Evolutionary conservation across 2,329 filamentous ascomycete species (phyloP).

Genomic region (Pseudogymnoascus sp.): DNA sequence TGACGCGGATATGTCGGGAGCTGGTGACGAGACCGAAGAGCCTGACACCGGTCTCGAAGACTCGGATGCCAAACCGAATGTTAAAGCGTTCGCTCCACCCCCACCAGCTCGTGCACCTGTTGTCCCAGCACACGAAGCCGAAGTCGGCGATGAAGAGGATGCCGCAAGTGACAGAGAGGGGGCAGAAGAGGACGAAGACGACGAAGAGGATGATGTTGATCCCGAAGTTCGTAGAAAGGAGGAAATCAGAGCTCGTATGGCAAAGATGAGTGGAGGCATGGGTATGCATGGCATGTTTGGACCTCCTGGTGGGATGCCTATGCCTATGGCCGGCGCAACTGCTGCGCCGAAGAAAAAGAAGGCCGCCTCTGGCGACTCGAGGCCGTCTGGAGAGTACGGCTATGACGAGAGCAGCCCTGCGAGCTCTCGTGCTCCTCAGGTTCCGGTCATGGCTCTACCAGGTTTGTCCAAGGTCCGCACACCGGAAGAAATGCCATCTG

Average conservation of each 20-base stretch:
- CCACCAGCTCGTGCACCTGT: slow-evolving; percentile 34
- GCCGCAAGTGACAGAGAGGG: slow-evolving; percentile 38
- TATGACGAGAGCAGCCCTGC: slow-evolving; percentile 33
- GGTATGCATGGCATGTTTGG: slow-evolving; percentile 94
- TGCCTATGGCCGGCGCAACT: slow-evolving; percentile 42
- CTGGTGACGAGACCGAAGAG: slow-evolving; percentile 56
- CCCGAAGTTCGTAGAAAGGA: slow-evolving; percentile 78
- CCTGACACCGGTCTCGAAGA: slow-evolving; percentile 65
- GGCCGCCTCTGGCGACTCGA: slow-evolving; percentile 34
- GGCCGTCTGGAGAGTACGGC: slow-evolving; percentile 36
- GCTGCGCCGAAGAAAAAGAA: slow-evolving; percentile 51
- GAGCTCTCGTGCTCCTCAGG: slow-evolving; percentile 43
- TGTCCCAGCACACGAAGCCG: slow-evolving; percentile 31
- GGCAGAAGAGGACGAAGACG: slow-evolving; percentile 52
- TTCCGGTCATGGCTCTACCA: slow-evolving; percentile 60
- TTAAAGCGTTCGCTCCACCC: slow-evolving; percentile 24
- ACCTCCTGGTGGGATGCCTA: slow-evolving; percentile 57
- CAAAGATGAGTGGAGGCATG: slow-evolving; percentile 97
- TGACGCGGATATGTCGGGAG: slow-evolving; percentile 58
- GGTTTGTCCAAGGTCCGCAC: slow-evolving; percentile 56
- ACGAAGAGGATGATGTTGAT: slow-evolving; percentile 79
- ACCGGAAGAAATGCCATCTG: slow-evolving; percentile 34
- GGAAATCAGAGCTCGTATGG: slow-evolving; percentile 90
- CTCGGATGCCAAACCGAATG: slow-evolving; percentile 49
- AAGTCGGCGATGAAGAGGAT: slow-evolving; percentile 41